Conservation (phyloP, 1,139 yeast genomes). For the Sugiyamaella neomexicana region DNA sequence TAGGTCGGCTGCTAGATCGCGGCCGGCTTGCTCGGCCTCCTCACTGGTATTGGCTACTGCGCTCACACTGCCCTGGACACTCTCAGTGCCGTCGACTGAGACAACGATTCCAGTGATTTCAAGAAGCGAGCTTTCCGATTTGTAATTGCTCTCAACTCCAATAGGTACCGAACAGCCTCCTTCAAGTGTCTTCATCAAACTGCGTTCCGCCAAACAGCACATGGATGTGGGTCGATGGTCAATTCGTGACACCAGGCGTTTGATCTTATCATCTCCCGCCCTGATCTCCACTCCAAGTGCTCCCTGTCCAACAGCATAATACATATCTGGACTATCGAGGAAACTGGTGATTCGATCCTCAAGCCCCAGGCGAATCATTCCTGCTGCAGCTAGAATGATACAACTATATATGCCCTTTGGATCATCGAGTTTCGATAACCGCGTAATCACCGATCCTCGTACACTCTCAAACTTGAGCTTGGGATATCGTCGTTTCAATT, state of each 20-base stretch:
- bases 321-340: conserved; percentile 81
- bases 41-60: conserved; percentile 44
- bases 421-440: conserved; percentile 69
- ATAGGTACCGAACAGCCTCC: conserved; percentile 99
- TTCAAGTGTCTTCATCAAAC: conserved; percentile 82
- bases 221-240: conserved; percentile 67
- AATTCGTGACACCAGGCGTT: conserved; percentile 57
- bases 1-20: conserved; percentile 64
- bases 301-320: conserved; percentile 97
- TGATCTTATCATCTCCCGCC: conserved; percentile 60
- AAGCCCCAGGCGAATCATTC: conserved; percentile 71
- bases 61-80: conserved; percentile 56
- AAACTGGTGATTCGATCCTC: conserved; percentile 63
- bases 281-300: conserved; percentile 92
- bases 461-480: conserved; percentile 68
- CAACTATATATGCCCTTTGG: conserved; percentile 59
- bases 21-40: conserved; percentile 75
- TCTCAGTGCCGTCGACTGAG: conserved; percentile 74
- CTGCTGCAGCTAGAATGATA: conserved; percentile 89
- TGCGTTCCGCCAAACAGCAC: conserved; percentile 87
- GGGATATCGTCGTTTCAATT: conserved; percentile 58
- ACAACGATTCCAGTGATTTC: conserved; percentile 68
- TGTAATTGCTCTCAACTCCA: conserved; percentile 72
- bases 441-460: conserved; percentile 84
- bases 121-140: conserved; percentile 49